A percentile compares a stretch with the other conserved stretches of the same genome.
phyloP scores from a whole-genome alignment of 106 monocot species.

The Platanthera guangdongensis region DNA sequence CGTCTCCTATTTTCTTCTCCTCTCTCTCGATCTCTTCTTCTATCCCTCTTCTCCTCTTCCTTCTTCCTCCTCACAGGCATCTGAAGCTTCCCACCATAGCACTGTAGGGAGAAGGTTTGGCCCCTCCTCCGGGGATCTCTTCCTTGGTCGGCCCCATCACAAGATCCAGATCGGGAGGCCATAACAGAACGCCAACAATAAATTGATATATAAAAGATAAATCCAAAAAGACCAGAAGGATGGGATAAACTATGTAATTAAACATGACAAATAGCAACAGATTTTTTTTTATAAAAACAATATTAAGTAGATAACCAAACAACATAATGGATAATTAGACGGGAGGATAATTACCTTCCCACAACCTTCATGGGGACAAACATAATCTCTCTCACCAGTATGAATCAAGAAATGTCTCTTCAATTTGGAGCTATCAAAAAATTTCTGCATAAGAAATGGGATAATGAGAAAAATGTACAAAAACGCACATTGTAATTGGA shows the following conservation, averaged over 20 bases:
- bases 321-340: background rate
- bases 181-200: too few species aligned
- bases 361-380: conserved; percentile 81
- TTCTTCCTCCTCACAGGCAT: too few species aligned
- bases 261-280: background rate
- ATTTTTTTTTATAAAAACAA: background rate
- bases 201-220: too few species aligned
- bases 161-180: too few species aligned
- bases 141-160: too few species aligned
- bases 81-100: too few species aligned
- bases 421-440: conserved; percentile 87
- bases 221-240: background rate
- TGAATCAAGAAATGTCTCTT: conserved; percentile 82
- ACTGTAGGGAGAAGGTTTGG: too few species aligned
- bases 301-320: background rate
- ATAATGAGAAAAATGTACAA: background rate
- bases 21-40: too few species aligned
- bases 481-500: too few species aligned
- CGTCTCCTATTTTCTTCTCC: too few species aligned
- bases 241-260: background rate
- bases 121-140: too few species aligned
- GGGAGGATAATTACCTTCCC: conserved; percentile 52
- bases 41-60: too few species aligned
- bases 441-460: conserved; percentile 58
- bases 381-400: conserved; percentile 67